Conservation (phyloP, 768 basidiomycete genomes). For the Tulasnella sp. region DNA sequence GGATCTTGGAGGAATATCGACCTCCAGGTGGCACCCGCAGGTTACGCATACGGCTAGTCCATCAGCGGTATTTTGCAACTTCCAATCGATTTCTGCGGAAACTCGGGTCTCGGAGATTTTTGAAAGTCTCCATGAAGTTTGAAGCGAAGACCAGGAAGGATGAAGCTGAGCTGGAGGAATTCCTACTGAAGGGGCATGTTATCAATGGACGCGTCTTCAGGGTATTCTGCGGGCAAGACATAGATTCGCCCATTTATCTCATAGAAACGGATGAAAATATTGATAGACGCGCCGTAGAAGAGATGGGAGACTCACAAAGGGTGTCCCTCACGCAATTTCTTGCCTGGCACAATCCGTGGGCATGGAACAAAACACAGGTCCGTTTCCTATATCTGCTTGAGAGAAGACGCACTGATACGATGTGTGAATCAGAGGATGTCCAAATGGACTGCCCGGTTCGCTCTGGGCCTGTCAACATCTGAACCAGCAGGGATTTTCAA, state of each 20-base stretch:
- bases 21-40: background rate
- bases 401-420: background rate
- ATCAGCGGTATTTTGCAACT: slow-evolving; percentile 37
- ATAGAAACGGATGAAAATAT: slow-evolving; percentile 39
- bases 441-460: slow-evolving; percentile 53
- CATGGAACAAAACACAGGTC: slow-evolving; percentile 40
- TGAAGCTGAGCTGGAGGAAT: slow-evolving; percentile 28
- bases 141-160: background rate
- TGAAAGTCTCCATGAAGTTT: slow-evolving; percentile 26
- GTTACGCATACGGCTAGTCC: slow-evolving; percentile 23
- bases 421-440: slow-evolving; percentile 18
- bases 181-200: slow-evolving; percentile 39
- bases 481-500: slow-evolving; percentile 39
- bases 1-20: background rate
- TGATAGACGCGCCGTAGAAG: background rate
- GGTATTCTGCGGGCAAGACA: slow-evolving; percentile 49
- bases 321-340: slow-evolving; percentile 37
- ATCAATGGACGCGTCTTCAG: slow-evolving; percentile 43
- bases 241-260: slow-evolving; percentile 38
- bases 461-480: slow-evolving; percentile 51
- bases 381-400: slow-evolving; percentile 2
- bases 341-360: slow-evolving; percentile 41
- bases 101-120: slow-evolving; percentile 48
- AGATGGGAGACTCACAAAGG: slow-evolving; percentile 7
- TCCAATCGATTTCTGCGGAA: slow-evolving; percentile 43